A percentile compares a stretch with the other conserved stretches of the same genome.
Conservation (phyloP, 805 yeast genomes). For the Torulaspora microellipsoides region DNA sequence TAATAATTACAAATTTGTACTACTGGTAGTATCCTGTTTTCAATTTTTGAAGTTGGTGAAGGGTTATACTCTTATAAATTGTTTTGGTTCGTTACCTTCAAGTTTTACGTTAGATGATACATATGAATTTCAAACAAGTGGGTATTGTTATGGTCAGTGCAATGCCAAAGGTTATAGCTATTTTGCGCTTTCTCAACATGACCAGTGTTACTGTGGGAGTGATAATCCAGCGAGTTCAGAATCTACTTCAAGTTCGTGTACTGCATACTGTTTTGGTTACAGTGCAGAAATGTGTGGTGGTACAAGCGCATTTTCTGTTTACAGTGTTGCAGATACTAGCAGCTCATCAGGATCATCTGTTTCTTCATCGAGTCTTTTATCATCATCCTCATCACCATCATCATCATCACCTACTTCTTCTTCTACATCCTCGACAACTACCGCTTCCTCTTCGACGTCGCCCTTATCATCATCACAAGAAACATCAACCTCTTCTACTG, state of each 20-base stretch:
- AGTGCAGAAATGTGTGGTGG: slow-evolving; percentile 61
- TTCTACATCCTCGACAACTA: slow-evolving; percentile 19
- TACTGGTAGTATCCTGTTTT: no score
- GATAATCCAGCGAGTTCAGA: slow-evolving; percentile 17
- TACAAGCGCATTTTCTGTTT: slow-evolving; percentile 44
- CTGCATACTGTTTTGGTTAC: slow-evolving; percentile 52
- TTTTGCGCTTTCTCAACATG: slow-evolving; percentile 28
- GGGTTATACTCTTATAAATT: slow-evolving; percentile 13
- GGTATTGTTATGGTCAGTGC: slow-evolving; percentile 26
- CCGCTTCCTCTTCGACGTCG: slow-evolving; percentile 19
- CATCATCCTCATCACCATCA: slow-evolving; percentile 6
- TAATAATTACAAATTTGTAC: no score
- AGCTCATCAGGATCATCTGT: slow-evolving; percentile 11
- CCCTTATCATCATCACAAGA: slow-evolving; percentile 7
- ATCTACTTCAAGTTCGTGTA: slow-evolving; percentile 20
- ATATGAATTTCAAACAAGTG: slow-evolving; percentile 28
- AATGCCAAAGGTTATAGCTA: slow-evolving; percentile 19
- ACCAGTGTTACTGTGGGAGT: slow-evolving; percentile 34
- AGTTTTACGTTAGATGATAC: slow-evolving; percentile 22
- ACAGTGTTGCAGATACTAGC: slow-evolving; percentile 30
- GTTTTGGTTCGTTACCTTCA: slow-evolving; percentile 32
- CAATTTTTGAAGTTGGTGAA: neutral
- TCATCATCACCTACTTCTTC: slow-evolving; percentile 11
- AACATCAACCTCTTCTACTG: slow-evolving; percentile 2
- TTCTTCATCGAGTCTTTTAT: slow-evolving; percentile 8